These are phyloP conservation scores for Trichoderma simmonsii DNA, from an alignment of 2,329 filamentous ascomycete species.

Conservation along the genomic window DNA sequence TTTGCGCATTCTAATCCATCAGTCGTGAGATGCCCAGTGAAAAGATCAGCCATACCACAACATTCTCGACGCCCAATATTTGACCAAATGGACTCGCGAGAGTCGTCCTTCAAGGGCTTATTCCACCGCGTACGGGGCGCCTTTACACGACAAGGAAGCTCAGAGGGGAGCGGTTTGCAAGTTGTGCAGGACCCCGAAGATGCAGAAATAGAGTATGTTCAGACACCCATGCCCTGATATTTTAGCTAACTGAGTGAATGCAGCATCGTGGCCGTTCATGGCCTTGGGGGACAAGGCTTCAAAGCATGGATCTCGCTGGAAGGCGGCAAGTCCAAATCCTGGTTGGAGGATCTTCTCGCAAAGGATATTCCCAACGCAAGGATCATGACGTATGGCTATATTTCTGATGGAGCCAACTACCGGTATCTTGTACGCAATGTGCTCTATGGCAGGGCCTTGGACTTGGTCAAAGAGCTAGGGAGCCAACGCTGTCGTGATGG, in stretches of 20 bases:
- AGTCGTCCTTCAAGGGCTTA: conserved; percentile 25
- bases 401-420: conserved; percentile 24
- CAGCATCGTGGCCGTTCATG: conserved; percentile 30
- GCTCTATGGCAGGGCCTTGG: conserved; percentile 26
- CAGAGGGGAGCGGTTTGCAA: conserved; percentile 22
- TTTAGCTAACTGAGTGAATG: not conserved
- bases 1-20: not conserved
- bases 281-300: conserved; percentile 28
- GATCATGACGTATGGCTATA: conserved; percentile 29
- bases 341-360: conserved; percentile 27
- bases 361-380: conserved; percentile 27
- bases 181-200: conserved; percentile 24
- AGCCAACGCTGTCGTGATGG: conserved; percentile 22
- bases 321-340: conserved; percentile 23
- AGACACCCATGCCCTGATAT: no score
- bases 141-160: conserved; percentile 22
- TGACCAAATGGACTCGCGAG: conserved; percentile 23
- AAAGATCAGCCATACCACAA: not conserved
- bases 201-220: conserved; percentile 27
- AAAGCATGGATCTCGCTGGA: conserved; percentile 26
- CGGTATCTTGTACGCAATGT: conserved; percentile 26
- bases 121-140: conserved; percentile 25
- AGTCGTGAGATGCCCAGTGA: not conserved
- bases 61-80: not conserved
- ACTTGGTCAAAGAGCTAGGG: conserved; percentile 25